Evolutionary conservation across 768 basidiomycete genomes (phyloP).

Genomic region (Tricholoma terreum): DNA sequence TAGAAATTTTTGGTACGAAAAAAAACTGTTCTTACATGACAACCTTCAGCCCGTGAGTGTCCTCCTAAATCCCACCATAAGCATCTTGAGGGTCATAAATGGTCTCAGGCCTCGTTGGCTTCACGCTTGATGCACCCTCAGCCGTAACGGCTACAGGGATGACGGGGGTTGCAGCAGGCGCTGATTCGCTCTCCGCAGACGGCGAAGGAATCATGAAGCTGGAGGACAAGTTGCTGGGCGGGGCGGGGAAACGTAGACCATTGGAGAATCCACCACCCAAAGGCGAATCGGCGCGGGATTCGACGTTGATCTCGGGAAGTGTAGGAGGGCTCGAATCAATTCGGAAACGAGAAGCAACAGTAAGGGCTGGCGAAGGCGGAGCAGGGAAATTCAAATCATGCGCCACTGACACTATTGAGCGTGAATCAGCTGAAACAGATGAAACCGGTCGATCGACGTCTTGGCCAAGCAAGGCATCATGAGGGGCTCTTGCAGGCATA

Average conservation of each 20-base stretch:
- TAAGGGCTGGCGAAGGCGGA: constrained; percentile 34
- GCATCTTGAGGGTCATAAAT: constrained; percentile 55
- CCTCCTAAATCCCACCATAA: constrained; percentile 63
- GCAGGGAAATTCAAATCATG: constrained; percentile 35
- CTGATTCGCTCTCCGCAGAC: constrained; percentile 8
- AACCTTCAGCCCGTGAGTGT: neutral
- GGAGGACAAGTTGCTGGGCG: constrained; percentile 39
- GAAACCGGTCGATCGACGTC: neutral
- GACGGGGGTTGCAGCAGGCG: constrained; percentile 6
- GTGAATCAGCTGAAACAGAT: neutral
- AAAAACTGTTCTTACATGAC: neutral
- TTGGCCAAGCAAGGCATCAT: neutral
- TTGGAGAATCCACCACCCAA: constrained; percentile 12
- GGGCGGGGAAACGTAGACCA: constrained; percentile 29
- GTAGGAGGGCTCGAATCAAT: constrained; percentile 49
- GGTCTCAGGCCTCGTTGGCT: constrained; percentile 18
- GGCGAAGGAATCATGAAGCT: constrained; percentile 22
- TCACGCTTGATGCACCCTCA: neutral
- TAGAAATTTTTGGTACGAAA: neutral
- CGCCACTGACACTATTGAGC: constrained; percentile 12
- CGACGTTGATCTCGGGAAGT: constrained; percentile 50
- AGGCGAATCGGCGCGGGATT: constrained; percentile 30
- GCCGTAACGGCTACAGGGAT: constrained; percentile 10
- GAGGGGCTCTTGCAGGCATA: constrained; percentile 3
- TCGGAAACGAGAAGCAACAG: constrained; percentile 35